phyloP scores from a whole-genome alignment of 371 early-diverging fungal genomes.

The Haplosporangium sp. region DNA sequence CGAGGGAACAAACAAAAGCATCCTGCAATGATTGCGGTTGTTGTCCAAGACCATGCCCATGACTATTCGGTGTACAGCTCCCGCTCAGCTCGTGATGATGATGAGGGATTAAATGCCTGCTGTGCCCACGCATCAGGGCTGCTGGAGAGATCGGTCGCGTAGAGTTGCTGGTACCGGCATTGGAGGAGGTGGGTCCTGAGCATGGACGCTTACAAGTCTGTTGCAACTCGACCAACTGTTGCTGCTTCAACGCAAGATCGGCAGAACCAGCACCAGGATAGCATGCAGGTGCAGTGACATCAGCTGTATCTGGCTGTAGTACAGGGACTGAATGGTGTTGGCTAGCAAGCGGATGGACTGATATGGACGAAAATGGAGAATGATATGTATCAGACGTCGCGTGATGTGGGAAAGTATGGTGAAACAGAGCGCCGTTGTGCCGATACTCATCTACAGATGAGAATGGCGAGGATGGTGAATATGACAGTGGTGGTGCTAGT shows the following conservation, averaged over 20 bases:
- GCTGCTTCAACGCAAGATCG: conserved; percentile 26
- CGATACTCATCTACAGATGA: conserved; percentile 1
- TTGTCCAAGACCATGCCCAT: neutral
- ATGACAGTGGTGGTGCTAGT: too few relatives aligned
- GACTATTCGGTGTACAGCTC: neutral
- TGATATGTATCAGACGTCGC: neutral
- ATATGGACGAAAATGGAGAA: neutral
- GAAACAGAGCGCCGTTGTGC: neutral
- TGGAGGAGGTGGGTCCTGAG: neutral
- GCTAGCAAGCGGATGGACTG: neutral
- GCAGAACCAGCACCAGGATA: conserved; percentile 35
- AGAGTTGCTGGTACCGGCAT: neutral
- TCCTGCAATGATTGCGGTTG: neutral
- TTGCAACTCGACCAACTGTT: conserved; percentile 32
- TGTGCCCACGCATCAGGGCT: neutral
- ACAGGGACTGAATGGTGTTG: neutral
- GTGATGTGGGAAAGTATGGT: neutral
- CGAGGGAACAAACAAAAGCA: neutral
- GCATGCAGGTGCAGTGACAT: conserved; percentile 32
- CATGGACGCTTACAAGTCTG: conserved; percentile 18
- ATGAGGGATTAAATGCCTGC: conserved; percentile 27
- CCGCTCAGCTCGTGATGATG: conserved; percentile 5
- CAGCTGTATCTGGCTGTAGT: neutral
- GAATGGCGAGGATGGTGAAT: neutral
- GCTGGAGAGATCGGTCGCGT: neutral